Evolutionary conservation across 2,329 filamentous ascomycete genomes (phyloP).

Genomic region (Claviceps maximensis): DNA sequence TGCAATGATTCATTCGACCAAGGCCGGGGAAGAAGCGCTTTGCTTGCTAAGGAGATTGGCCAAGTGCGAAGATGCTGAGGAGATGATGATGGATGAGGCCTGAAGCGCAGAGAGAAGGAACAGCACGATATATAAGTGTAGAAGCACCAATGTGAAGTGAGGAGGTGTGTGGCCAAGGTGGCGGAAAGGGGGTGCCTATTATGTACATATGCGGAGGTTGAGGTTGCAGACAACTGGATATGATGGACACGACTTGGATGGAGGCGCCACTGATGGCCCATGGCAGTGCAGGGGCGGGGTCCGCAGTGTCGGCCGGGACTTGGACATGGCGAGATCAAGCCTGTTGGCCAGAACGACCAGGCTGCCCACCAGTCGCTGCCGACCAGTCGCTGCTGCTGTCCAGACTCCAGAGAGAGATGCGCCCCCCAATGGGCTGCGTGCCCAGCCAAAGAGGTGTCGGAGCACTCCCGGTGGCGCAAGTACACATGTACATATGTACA

Average conservation of each 20-base stretch:
- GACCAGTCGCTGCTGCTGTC: background rate
- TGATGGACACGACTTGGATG: slow-evolving; percentile 1
- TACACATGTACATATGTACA: too few species aligned
- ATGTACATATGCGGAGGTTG: background rate
- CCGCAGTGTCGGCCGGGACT: slow-evolving; percentile 4
- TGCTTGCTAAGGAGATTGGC: too few species aligned
- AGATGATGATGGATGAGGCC: background rate
- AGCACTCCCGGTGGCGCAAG: background rate
- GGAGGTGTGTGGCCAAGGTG: background rate
- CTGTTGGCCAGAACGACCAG: slow-evolving; percentile 2
- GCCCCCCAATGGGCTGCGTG: slow-evolving; percentile 4
- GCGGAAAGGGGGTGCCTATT: slow-evolving; percentile 4
- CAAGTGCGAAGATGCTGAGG: background rate
- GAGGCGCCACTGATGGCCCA: background rate
- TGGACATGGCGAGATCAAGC: slow-evolving; percentile 7
- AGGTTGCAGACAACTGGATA: slow-evolving; percentile 1
- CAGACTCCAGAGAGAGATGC: slow-evolving; percentile 1
- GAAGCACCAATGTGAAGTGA: background rate
- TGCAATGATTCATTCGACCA: background rate
- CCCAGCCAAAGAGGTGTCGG: slow-evolving; percentile 1
- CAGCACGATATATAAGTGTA: slow-evolving; percentile 4
- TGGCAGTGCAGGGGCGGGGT: background rate
- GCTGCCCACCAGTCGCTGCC: background rate
- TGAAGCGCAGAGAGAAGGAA: background rate
- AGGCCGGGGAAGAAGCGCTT: too few species aligned